phyloP scores from a whole-genome alignment of 139 green algal species.

The Auxenochlorella protothecoides region DNA sequence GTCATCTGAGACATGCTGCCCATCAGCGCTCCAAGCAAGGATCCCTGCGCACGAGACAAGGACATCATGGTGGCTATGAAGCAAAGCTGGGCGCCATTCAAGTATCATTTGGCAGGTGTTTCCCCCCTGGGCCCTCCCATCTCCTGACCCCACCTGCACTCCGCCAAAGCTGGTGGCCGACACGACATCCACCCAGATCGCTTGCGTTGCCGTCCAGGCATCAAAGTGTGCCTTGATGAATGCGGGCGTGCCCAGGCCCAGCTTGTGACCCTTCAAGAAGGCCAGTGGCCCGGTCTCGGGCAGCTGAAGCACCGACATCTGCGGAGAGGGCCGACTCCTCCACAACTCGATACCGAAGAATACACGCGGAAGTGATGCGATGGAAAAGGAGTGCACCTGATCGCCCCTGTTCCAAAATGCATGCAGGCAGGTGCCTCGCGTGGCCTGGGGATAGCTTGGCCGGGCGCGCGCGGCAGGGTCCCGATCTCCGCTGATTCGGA shows the following conservation, averaged over 20 bases:
- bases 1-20: constrained; percentile 51
- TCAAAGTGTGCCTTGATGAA: constrained; percentile 30
- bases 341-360: no score
- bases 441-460: no score
- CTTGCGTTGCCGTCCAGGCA: constrained; percentile 45
- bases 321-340: no score
- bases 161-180: constrained; percentile 26
- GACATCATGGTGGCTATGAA: neutral
- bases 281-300: neutral
- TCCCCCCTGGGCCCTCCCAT: neutral
- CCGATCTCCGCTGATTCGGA: no score
- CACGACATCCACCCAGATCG: constrained; percentile 43
- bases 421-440: no score
- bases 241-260: constrained; percentile 13
- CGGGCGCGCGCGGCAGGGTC: no score
- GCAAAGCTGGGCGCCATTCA: neutral
- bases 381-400: no score
- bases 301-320: neutral
- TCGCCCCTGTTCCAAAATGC: no score
- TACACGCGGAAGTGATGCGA: no score
- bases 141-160: constrained; percentile 7
- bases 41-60: constrained; percentile 11
- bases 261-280: neutral
- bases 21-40: constrained; percentile 60
- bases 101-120: neutral